Base-by-base conservation (phyloP, 2,329 filamentous ascomycete species). In the Phialophora chinensis region DNA sequence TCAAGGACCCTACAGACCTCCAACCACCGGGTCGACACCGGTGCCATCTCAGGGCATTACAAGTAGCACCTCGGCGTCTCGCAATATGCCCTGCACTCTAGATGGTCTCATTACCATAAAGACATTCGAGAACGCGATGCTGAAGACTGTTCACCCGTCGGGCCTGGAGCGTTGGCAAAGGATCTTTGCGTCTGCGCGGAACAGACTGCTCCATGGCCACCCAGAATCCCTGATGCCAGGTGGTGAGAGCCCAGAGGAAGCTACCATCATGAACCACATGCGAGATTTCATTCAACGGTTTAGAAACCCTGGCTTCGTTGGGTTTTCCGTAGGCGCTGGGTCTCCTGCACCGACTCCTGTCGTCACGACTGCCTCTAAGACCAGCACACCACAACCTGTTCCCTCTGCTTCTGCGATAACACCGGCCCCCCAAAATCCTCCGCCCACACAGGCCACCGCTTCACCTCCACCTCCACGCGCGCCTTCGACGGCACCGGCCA, bases 271-370 rank as follows among this genome's bases (percentile, higher is more conserved):
- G 65, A 64, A 64, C 14, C 70, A 72, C 53, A 58, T 73, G 25
- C 68, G 44, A 17, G 57, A 50, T 14, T 70, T 73, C 50, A 71
- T 72, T 31, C 53, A 67, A 7, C 59, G 67, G 7, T 73, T 69
- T 44, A 69, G 66, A 42, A 73, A 73, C 58, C 70, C 69, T 17
- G 63, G 69, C 23, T 72, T 71, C 53, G 66, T 67, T 29, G 67
- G 69, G 8, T 71, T 71, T 35, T 70, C 68, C 1, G 56, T 44
- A 27, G 55, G 60, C 2, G 68, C 65, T 27, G 63, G 53, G 11
- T 69, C 67, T 17, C 67, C 67, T 2, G 66, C 66, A 12, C 66
- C 66, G 6, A 17, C 52, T 14, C 35, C 12, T 17, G 12, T 33
- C 33, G 23, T 29, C 27, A 56, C 25, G 50, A 35, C 33, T 11